Base-by-base conservation (phyloP, 2,329 filamentous ascomycete genomes). In the Colletotrichum simmondsii region DNA sequence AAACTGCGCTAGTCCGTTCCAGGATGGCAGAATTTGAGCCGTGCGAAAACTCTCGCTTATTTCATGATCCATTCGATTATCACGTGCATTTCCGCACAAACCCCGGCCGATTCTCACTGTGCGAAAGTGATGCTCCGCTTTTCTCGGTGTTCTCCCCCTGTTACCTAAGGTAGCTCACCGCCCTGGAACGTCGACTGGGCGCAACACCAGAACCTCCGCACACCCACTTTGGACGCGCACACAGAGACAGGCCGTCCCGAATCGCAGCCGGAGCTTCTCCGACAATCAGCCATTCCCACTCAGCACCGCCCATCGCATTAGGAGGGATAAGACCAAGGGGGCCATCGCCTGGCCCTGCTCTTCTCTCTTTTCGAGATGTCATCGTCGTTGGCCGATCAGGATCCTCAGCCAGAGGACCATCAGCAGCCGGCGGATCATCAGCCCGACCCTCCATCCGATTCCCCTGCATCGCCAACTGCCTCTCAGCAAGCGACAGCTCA, bases 211-310 rank as follows among this genome's bases (percentile, higher is more conserved):
- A 61, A 61, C 59, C 46, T 63, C 46, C 60, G 60, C 46, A 54
- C 65, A 57, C 65, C 57, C 58, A 49, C 57, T 58, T 56, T 68
- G 28, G 37, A 30, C 57, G 46, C 32, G n/a, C 66, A 53, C 52
- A 30, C 37, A 35, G 24, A n/a, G 24, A 42, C 57, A 37, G 56
- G 46, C 30, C 22, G 52, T 52, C 53, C 68, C 57, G 68, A 66
- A 64, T 62, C 66, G 62, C 68, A 69, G 65, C 83, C 83, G 83
- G 82, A 78, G 78, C 83, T 84, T 82, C 79, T 79, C 83, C 83
- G 83, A 84, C 73, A 83, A 84, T 84, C 83, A 81, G 80, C 83
- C 83, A 84, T 83, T 80, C 19, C 58, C 35, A 71, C 57, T 67
- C 61, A 65, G 68, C 49, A 62, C 46, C 65, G 62, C 63, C 35